A percentile compares a stretch with the other conserved stretches of the same genome.
Conservation (phyloP, 2,329 filamentous ascomycete species). For the Cercospora sp. region DNA sequence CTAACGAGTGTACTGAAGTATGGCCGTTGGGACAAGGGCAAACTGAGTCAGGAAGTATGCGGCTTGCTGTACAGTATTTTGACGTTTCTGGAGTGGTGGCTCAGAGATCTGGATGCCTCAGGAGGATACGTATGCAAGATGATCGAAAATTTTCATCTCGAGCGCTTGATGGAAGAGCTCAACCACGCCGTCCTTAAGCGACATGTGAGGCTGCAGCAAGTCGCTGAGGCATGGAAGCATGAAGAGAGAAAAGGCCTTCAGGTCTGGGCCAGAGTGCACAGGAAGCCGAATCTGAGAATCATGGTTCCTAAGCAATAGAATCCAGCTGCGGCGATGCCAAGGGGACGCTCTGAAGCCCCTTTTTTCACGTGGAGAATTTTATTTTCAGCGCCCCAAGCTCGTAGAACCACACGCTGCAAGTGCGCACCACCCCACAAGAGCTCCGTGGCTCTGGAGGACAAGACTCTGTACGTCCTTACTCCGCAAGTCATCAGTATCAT, state of each 20-base stretch:
- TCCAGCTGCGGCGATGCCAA: neutral
- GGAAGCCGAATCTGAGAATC: neutral
- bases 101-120: neutral
- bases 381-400: neutral
- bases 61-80: neutral
- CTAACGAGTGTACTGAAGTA: neutral
- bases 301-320: neutral
- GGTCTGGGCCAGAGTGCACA: neutral
- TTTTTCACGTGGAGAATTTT: neutral
- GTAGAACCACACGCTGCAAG: neutral
- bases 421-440: neutral
- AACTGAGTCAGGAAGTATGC: neutral
- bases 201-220: neutral
- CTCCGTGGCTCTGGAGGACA: neutral
- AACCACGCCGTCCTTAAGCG: neutral
- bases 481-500: neutral
- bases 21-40: neutral
- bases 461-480: neutral
- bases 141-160: neutral
- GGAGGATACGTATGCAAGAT: neutral
- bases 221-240: neutral
- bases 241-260: neutral
- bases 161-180: neutral
- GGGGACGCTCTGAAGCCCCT: neutral
- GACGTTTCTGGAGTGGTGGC: neutral